Conservation (phyloP, 257 asterid species). For the Eustoma russellianum region DNA sequence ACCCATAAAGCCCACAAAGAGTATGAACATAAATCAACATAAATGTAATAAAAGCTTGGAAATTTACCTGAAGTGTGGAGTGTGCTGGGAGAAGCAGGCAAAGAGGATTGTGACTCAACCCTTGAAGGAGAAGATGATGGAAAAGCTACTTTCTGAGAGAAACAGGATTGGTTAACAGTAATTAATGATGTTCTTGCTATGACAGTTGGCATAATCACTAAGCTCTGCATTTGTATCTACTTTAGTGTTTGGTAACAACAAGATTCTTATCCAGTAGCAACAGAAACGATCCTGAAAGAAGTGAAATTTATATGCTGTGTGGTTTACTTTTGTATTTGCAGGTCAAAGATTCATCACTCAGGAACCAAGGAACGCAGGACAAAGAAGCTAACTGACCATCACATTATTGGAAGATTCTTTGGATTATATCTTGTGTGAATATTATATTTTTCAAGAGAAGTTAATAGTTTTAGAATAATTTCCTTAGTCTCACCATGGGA, state of each 20-base stretch:
- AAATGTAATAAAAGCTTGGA: not conserved
- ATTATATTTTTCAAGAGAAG: too few relatives aligned
- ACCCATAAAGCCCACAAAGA: constrained; percentile 1
- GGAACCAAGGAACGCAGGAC: not conserved
- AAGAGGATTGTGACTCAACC: constrained; percentile 7
- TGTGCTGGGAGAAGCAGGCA: not conserved
- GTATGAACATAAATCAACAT: not conserved
- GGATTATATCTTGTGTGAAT: too few relatives aligned
- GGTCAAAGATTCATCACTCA: not conserved
- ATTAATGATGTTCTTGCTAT: constrained; percentile 11
- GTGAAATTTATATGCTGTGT: not conserved
- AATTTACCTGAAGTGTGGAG: constrained; percentile 10
- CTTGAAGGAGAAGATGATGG: constrained; percentile 8
- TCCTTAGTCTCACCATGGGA: too few relatives aligned
- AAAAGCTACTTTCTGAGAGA: constrained; percentile 6
- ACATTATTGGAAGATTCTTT: too few relatives aligned
- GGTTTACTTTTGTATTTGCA: not conserved
- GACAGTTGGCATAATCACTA: not conserved
- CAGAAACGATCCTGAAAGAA: too few relatives aligned
- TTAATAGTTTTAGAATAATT: too few relatives aligned
- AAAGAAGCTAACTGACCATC: too few relatives aligned
- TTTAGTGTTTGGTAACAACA: too few relatives aligned
- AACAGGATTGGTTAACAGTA: constrained; percentile 8
- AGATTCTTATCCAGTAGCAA: too few relatives aligned
- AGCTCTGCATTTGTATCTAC: not conserved